Base-by-base conservation (phyloP, 495 filamentous ascomycete species). In the Physcia stellaris region DNA sequence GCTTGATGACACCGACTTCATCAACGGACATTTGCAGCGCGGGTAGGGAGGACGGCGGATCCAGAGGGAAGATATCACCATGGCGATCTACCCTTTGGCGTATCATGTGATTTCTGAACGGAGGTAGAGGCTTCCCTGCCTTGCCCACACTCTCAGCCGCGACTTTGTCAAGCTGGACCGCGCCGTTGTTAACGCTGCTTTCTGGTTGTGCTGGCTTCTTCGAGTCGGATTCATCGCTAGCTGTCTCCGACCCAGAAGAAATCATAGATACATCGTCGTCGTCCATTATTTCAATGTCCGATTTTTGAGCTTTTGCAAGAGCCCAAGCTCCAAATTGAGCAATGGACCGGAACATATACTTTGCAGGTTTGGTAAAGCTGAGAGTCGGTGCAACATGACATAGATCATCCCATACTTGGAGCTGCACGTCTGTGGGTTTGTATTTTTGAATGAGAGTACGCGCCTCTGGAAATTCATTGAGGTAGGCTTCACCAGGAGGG, bases 371-470 rank as follows among this genome's bases (percentile, higher is more conserved):
- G 0, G 88, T 94, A 51, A 88, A 96, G 54, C 82, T 88, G 10
- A 96, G 63, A 1, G 86, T 92, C 4, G 86, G 83, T 2, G 79
- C 82, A 10, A 94, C 88, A 53, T 96, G 88, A 37, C 88, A 96
- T 13, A 94, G 61, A 51, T 93, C 76, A 22, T 95, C 88, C 84
- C 88, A 95, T 5, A 96, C 80, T 56, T 96, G 88, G n/a, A 96
- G 64, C 54, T 93, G 86, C 6, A 96, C 88, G 51, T 93, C 77
- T 0, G 88, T 96, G 2, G 84, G 80, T 24, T 71, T 69, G 51
- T 80, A 90, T 27, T 71, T 73, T 18, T 66, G 56, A 13, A 92
- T 46, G 6, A 41, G 57, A n/a, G 60, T 58, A 35, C 62, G 56
- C 12, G 67, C 51, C 12, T 78, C 70, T 2, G 75, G 77, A 29